Percentiles rank a stretch among this genome's conserved stretches.
phyloP scores from a whole-genome alignment of 441 rosid species.

The Erodium trifolium region DNA sequence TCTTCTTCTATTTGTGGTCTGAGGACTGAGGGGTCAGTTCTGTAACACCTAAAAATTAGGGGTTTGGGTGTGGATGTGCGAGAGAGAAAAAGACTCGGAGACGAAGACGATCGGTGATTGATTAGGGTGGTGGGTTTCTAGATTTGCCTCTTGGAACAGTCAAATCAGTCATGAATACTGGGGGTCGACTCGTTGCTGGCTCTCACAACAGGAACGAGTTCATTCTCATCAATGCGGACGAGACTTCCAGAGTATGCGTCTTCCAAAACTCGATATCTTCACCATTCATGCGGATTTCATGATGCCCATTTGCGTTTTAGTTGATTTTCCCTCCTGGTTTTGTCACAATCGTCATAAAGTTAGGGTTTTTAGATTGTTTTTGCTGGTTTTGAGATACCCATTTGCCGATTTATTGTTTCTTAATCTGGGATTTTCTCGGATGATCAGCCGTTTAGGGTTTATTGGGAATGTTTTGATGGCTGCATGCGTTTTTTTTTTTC shows the following conservation, averaged over 20 bases:
- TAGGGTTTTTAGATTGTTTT: background rate
- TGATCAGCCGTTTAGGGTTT: background rate
- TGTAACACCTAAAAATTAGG: background rate
- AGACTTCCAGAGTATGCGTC: conserved; percentile 54
- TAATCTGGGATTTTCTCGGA: background rate
- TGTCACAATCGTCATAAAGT: background rate
- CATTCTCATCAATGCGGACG: conserved; percentile 89
- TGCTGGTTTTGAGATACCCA: background rate
- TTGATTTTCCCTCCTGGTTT: background rate
- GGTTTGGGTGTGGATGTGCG: background rate
- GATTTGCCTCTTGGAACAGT: conserved; percentile 15
- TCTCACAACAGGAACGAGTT: conserved; percentile 96
- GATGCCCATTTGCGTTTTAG: background rate
- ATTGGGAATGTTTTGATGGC: conserved; percentile 4
- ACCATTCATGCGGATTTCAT: background rate
- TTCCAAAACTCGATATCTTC: background rate
- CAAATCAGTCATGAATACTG: conserved; percentile 48
- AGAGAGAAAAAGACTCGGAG: background rate
- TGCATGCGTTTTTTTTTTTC: background rate
- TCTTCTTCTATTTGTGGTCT: background rate
- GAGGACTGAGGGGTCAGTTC: background rate
- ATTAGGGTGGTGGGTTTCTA: conserved; percentile 17
- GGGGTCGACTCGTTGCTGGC: conserved; percentile 88
- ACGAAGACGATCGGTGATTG: background rate
- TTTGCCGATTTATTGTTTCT: background rate